Conservation (phyloP, 805 yeast genomes). For the Zygoascus tannicola region DNA sequence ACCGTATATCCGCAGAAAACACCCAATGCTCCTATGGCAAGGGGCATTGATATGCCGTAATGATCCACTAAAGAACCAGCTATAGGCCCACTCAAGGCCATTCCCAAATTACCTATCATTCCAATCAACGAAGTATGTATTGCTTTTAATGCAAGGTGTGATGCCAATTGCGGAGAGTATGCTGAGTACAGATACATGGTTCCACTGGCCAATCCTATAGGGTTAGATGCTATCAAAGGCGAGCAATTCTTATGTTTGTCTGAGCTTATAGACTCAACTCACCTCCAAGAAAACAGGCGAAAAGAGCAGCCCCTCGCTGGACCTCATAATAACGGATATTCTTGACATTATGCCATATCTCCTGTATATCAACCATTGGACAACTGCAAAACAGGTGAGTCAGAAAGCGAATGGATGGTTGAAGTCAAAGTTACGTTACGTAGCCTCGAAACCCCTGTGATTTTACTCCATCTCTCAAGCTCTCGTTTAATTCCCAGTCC, state of each 20-base stretch:
- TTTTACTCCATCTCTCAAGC: too few relatives aligned
- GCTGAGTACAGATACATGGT: slow-evolving; percentile 69
- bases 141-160: slow-evolving; percentile 46
- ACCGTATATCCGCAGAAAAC: slow-evolving; percentile 49
- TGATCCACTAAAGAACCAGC: slow-evolving; percentile 59
- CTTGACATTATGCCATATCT: background rate
- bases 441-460: too few relatives aligned
- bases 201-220: slow-evolving; percentile 52
- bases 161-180: slow-evolving; percentile 68
- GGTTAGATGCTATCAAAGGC: slow-evolving; percentile 1
- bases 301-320: slow-evolving; percentile 3
- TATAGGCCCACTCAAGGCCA: slow-evolving; percentile 55
- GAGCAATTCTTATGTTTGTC: background rate
- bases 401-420: too few relatives aligned
- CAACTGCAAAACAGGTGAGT: too few relatives aligned
- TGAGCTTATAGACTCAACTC: background rate
- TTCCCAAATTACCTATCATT: slow-evolving; percentile 57
- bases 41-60: slow-evolving; percentile 44
- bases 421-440: too few relatives aligned
- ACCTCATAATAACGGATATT: background rate
- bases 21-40: slow-evolving; percentile 40
- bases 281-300: slow-evolving; percentile 7
- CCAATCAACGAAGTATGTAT: slow-evolving; percentile 58
- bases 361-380: too few relatives aligned
- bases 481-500: too few relatives aligned